Evolutionary conservation across 768 basidiomycete species (phyloP).

Genomic region (Amanita muscaria): DNA sequence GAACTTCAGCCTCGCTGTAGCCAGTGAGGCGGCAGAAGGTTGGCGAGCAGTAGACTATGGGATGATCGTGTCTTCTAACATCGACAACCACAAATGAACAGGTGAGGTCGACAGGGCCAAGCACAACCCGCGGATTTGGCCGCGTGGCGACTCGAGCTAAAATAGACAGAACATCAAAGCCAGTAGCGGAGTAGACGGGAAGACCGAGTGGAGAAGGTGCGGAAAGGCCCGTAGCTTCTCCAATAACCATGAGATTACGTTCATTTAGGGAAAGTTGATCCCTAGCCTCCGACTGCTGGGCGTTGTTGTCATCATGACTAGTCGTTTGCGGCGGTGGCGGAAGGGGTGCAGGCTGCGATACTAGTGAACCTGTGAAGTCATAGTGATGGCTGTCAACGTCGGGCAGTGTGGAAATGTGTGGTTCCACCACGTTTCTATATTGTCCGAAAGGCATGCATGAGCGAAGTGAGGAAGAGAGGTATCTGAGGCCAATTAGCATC

Average conservation of each 20-base stretch:
- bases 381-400: background rate
- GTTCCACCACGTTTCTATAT: background rate
- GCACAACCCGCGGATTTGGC: constrained; percentile 60
- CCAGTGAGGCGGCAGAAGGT: constrained; percentile 74
- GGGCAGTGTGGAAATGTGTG: background rate
- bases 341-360: background rate
- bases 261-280: constrained; percentile 2
- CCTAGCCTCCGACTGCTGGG: background rate
- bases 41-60: constrained; percentile 88
- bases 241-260: background rate
- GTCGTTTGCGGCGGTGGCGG: background rate
- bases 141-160: constrained; percentile 71
- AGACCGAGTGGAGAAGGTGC: constrained; percentile 28
- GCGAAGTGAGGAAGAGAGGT: constrained; percentile 5
- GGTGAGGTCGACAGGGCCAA: constrained; percentile 89
- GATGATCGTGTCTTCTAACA: constrained; percentile 67
- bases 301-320: background rate
- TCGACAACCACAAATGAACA: constrained; percentile 93
- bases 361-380: background rate
- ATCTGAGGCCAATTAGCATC: background rate
- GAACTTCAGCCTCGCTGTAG: constrained; percentile 63
- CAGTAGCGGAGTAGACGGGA: constrained; percentile 81
- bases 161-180: constrained; percentile 83
- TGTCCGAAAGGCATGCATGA: background rate
- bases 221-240: constrained; percentile 8